Evolutionary conservation across 495 filamentous ascomycete species (phyloP), one percentile per base, ranked within the genome.

Genomic region (Lindgomyces ingoldianus): DNA sequence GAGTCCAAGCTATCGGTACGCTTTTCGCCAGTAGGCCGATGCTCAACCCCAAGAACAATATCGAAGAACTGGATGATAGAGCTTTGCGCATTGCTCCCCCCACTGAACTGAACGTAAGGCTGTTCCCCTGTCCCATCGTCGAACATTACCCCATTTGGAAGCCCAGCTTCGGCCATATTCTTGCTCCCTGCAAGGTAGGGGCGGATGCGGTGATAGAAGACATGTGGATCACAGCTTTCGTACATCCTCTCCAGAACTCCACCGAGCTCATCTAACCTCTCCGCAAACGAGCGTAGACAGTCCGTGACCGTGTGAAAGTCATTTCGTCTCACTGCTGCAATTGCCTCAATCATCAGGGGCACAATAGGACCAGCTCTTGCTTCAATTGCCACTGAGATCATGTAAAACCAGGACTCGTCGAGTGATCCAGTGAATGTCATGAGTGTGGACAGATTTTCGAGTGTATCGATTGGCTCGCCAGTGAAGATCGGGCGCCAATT

Each of bases 391-490:
- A 97, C 89, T 0, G 93, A 96, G 45, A 97, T 83, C 9, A 98
- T 80, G 72, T 96, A 97, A 73, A 99, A 99, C 94, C 94, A 98
- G 67, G 95, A 94, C 73, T 99, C 94, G 73, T 99, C 94, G 16
- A 95, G 77, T 3, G 91, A 91, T 33, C 95, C 94, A n/a, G 95
- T 98, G 74, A 97, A 93, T 18, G 94, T 96, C 58, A 85, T 83
- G 62, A 96, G 80, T 11, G 89, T 92, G 24, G 88, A 84, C 44
- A 99, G 80, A 69, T 98, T 97, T 60, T 91, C 82, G 33, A 96
- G 81, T 50, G 86, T 84, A 69, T 93, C 90, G 46, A 93, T 84
- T 14, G 84, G 84, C 71, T 95, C 91, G 61, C 89, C 84, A 42
- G 82, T 74, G 71, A 96, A 96, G 44, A 98, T 82, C 0, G 92